Evolutionary conservation across 495 filamentous ascomycete species (phyloP).

Genomic region (Trichoderma gamsii): DNA sequence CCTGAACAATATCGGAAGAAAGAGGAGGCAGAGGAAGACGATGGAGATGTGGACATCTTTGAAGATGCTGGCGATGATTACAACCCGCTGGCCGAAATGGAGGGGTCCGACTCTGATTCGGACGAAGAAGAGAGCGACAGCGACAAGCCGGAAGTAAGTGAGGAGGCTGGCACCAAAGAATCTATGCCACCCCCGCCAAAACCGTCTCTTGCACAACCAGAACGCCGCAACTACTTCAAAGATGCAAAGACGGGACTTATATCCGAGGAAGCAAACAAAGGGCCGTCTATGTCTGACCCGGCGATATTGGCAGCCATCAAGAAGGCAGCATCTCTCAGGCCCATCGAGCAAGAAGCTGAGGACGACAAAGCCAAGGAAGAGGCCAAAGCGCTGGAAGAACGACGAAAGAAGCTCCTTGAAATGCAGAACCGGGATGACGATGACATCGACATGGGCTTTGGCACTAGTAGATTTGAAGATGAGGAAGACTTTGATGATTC

Average conservation of each 20-base stretch:
- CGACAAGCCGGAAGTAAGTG: constrained; percentile 14
- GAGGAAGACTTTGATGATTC: constrained; percentile 58
- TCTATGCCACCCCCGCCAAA: constrained; percentile 42
- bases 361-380: constrained; percentile 39
- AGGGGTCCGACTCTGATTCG: constrained; percentile 35
- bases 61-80: constrained; percentile 81
- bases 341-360: constrained; percentile 36
- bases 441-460: constrained; percentile 93
- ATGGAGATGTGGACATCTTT: constrained; percentile 72
- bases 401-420: constrained; percentile 68
- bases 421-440: constrained; percentile 76
- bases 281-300: constrained; percentile 62
- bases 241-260: constrained; percentile 40
- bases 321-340: constrained; percentile 69
- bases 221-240: constrained; percentile 56
- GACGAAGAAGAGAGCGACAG: constrained; percentile 32
- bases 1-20: constrained; percentile 51
- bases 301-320: constrained; percentile 76
- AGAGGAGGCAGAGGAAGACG: constrained; percentile 44
- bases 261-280: constrained; percentile 41
- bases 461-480: constrained; percentile 74
- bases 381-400: constrained; percentile 48
- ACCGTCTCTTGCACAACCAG: constrained; percentile 22
- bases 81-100: constrained; percentile 73
- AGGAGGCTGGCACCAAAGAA: constrained; percentile 14